Evolutionary conservation across 148 eudicot genomes (phyloP).

Genomic region (Gaultheria prostrata): DNA sequence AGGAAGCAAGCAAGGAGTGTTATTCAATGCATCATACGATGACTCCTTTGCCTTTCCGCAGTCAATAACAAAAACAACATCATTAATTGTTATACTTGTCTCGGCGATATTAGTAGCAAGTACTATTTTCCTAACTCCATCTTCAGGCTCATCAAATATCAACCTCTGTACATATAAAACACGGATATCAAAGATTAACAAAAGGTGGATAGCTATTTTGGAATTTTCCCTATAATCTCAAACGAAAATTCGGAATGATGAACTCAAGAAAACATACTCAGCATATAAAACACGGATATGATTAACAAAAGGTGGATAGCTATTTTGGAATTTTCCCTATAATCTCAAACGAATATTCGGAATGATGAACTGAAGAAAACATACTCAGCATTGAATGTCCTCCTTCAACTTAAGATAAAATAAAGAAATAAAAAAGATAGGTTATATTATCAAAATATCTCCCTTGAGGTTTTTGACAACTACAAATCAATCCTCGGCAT

Average conservation of each 20-base stretch:
- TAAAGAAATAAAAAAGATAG: neutral
- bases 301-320: neutral
- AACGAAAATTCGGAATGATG: neutral
- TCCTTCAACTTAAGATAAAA: neutral
- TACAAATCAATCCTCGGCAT: neutral
- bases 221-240: neutral
- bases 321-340: neutral
- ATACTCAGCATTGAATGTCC: slow-evolving; percentile 2
- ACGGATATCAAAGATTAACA: neutral
- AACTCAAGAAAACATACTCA: neutral
- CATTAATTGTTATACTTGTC: slow-evolving; percentile 96
- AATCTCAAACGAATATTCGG: neutral
- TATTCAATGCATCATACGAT: slow-evolving; percentile 93
- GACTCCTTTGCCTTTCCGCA: slow-evolving; percentile 99
- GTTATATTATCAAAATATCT: neutral
- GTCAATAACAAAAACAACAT: slow-evolving; percentile 91
- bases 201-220: neutral
- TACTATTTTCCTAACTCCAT: slow-evolving; percentile 84
- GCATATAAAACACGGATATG: slow-evolving; percentile 9
- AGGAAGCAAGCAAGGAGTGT: slow-evolving; percentile 95
- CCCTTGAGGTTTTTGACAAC: neutral
- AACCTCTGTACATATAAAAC: slow-evolving; percentile 52
- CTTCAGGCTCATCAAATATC: slow-evolving; percentile 82
- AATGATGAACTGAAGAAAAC: neutral
- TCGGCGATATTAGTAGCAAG: slow-evolving; percentile 98